These are phyloP conservation scores for Dictyostelium citrinum DNA, from an alignment of 78 protist genomes.

Conservation along the genomic window DNA sequence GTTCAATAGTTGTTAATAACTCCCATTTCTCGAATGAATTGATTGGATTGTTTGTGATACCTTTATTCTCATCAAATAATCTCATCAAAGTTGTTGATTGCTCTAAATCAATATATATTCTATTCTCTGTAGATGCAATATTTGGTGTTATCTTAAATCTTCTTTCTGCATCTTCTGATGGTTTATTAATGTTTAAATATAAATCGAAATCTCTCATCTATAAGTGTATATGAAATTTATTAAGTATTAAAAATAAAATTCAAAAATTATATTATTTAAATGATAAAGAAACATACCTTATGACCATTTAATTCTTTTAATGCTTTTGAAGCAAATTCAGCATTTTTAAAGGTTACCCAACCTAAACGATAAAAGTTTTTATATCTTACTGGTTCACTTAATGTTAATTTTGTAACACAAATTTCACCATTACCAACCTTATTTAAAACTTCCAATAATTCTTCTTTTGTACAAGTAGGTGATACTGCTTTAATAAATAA, in stretches of 20 bases:
- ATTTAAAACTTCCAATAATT: conserved; percentile 63
- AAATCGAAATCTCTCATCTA: conserved; percentile 74
- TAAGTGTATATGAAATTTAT: background rate
- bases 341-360: conserved; percentile 61
- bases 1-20: conserved; percentile 4
- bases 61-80: conserved; percentile 57
- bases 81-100: conserved; percentile 36
- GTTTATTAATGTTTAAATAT: conserved; percentile 55
- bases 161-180: conserved; percentile 63
- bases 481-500: conserved; percentile 69
- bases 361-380: conserved; percentile 73
- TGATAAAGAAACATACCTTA: conserved; percentile 5
- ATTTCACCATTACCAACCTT: conserved; percentile 50
- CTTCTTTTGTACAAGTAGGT: conserved; percentile 81
- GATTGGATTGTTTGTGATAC: conserved; percentile 45
- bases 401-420: conserved; percentile 32
- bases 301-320: conserved; percentile 67
- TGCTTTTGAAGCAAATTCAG: conserved; percentile 38
- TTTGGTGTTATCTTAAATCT: conserved; percentile 70
- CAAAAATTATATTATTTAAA: background rate
- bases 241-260: background rate
- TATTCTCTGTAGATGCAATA: conserved; percentile 74
- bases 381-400: conserved; percentile 72
- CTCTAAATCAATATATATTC: conserved; percentile 33
- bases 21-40: conserved; percentile 2